Base-by-base conservation (phyloP, 2,329 filamentous ascomycete species). In the Magnaporthiopsis incrustans region DNA sequence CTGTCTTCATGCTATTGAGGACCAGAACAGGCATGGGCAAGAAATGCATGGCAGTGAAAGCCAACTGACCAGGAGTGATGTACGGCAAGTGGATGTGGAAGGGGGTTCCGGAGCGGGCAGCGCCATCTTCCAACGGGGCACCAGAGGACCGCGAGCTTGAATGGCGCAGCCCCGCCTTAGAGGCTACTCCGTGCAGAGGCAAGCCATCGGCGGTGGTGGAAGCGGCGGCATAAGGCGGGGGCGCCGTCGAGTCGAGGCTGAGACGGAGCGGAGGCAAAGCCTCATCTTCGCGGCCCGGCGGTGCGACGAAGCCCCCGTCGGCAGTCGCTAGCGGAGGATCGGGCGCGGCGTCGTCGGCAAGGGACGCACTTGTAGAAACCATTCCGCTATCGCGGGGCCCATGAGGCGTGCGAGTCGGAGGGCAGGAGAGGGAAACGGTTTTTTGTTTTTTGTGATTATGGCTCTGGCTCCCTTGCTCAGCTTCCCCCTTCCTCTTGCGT, bases 1-100 rank as follows among this genome's bases (percentile, higher is more conserved):
- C 82, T 0, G 87, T 89, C 74, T 92, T 92, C 35, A 84, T 70
- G 50, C 81, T 84, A 62, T 87, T 88, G 50, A 93, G 76, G 1
- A 93, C 85, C 50, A 92, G 73, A 5, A 91, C 73, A 0, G 90
- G 90, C 60, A 91, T 85, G 0, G 90, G 90, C 6, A 93, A 78
- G 71, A 90, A 91, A 70, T 90, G 88, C 75, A 93, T 77, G 6
- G 89, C 86, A 1, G 86, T 83, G 65, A 90, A 85, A 27, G 88
- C 86, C 56, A 87, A 75, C 69, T 85, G 82, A 1, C 77, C 80
- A 0, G 81, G 78, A 0, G 79, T 81, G 61, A 81, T 77, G 63
- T 73, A 73, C 0, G 81, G 80, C 74, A 84, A 81, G 7, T 76
- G 65, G 15, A 78, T 66, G 25, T 71, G 73, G 60, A 77, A 73